Evolutionary conservation across 108 stramenopile species (phyloP), one percentile per base, ranked within the genome.

Genomic region (Cyclostephanos invisitatus): DNA sequence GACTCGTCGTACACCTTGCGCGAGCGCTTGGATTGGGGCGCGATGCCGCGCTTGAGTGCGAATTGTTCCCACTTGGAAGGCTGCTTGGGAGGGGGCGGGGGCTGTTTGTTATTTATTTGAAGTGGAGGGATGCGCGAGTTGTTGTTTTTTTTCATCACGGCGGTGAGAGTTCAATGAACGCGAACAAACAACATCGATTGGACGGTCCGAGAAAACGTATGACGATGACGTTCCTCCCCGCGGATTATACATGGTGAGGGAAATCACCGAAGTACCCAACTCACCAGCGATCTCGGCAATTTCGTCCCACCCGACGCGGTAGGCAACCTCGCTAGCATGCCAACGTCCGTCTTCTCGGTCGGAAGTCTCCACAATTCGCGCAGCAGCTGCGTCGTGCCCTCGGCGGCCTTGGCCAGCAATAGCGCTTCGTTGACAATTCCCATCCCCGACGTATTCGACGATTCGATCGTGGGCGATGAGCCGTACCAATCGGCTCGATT

Each of bases 11-110:
- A 96, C 46, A 91, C 92, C 83, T 96, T 96, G 20, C 90, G 86
- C 11, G 90, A 92, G 40, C 90, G 87, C 81, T 96, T 96, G 58
- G 85, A 80, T 60, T 92, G 89, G 70, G 90, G 88, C 42, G 90
- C 82, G 64, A 95, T 92, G 48, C 91, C 94, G 47, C 89, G 83
- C 57, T 86, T 75, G 60, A 91, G 85, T 40, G 92, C 92, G 71
- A 96, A 96, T 74, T 92, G 80, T 70, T 93, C 92, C 95, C 95
- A 96, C 78, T 90, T 92, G 48, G 95, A 94, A 53, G 86, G 86
- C 77, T 86, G 62, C 71, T 96, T 96, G 29, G 84, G 90, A 32
- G 85, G 84, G n/a, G 95, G 95, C 18, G 91, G 91, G 64, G 91
- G 89, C 91, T 91, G 69, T 61, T 40, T 22, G 24, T 63, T n/a